phyloP scores from a whole-genome alignment of 2,329 filamentous ascomycete genomes.

The Alternaria sp. region DNA sequence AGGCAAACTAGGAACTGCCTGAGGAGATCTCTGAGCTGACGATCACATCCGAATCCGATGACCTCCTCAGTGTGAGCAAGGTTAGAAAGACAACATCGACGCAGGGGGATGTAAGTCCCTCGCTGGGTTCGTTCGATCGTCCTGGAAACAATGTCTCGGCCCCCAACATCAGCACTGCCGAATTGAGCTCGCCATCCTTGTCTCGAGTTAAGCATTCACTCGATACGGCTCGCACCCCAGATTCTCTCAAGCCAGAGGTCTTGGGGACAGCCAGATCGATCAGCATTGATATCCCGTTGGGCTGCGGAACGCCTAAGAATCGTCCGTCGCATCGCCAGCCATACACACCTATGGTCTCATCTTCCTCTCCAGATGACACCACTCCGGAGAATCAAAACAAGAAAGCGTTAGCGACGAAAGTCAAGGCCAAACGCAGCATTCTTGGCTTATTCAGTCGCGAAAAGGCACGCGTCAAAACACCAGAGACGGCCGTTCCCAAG shows the following conservation, averaged over 20 bases:
- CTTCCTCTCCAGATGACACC: not conserved
- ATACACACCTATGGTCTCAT: not conserved
- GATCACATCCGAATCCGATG: not conserved
- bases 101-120: constrained; percentile 1
- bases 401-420: constrained; percentile 3
- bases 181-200: not conserved
- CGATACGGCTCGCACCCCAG: not conserved
- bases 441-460: constrained; percentile 36
- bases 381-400: not conserved
- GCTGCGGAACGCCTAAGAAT: not conserved
- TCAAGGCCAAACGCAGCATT: constrained; percentile 37
- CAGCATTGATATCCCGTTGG: not conserved
- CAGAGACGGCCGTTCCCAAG: constrained; percentile 18
- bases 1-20: not conserved
- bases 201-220: not conserved
- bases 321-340: not conserved
- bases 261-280: constrained; percentile 1
- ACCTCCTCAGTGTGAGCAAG: not conserved
- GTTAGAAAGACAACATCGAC: constrained; percentile 1
- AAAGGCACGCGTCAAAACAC: constrained; percentile 4
- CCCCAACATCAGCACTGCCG: constrained; percentile 2
- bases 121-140: not conserved
- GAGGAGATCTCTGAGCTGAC: not conserved
- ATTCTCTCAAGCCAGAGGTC: constrained; percentile 2
- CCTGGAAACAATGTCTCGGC: not conserved